Evolutionary conservation across 2,329 filamentous ascomycete genomes (phyloP).

Genomic region (Pseudogymnoascus sp.): DNA sequence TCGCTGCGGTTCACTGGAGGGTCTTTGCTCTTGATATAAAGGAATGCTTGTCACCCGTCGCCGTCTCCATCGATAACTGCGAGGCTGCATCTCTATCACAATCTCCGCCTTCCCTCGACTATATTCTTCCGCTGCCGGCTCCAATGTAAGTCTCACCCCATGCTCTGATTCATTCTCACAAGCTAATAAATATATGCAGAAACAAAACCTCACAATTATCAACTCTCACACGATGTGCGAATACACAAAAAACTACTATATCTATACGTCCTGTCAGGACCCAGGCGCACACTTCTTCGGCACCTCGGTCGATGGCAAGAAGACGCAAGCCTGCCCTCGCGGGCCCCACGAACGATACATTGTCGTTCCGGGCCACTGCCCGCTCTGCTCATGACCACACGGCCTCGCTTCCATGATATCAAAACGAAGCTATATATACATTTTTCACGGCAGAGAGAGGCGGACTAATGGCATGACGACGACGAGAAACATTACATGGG

Average conservation of each 20-base stretch:
- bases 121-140: background rate
- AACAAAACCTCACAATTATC: background rate
- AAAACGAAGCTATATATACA: background rate
- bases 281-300: slow-evolving; percentile 64
- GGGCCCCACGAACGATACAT: slow-evolving; percentile 70
- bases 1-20: background rate
- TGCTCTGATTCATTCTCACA: background rate
- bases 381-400: slow-evolving; percentile 35
- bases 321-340: slow-evolving; percentile 48
- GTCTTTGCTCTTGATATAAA: slow-evolving; percentile 4
- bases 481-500: background rate
- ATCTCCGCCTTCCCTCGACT: background rate
- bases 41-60: slow-evolving; percentile 1
- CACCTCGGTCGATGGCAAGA: slow-evolving; percentile 59
- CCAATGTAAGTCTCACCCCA: background rate
- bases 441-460: background rate
- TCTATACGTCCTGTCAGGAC: slow-evolving; percentile 63
- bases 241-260: slow-evolving; percentile 69
- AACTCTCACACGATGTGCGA: slow-evolving; percentile 38
- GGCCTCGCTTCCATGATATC: background rate
- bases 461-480: background rate
- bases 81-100: background rate
- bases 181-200: background rate
- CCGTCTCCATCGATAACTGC: slow-evolving; percentile 1
- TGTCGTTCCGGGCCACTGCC: slow-evolving; percentile 56